Base-by-base conservation (phyloP, 2,329 filamentous ascomycete genomes). In the Aschersonia sp. region DNA sequence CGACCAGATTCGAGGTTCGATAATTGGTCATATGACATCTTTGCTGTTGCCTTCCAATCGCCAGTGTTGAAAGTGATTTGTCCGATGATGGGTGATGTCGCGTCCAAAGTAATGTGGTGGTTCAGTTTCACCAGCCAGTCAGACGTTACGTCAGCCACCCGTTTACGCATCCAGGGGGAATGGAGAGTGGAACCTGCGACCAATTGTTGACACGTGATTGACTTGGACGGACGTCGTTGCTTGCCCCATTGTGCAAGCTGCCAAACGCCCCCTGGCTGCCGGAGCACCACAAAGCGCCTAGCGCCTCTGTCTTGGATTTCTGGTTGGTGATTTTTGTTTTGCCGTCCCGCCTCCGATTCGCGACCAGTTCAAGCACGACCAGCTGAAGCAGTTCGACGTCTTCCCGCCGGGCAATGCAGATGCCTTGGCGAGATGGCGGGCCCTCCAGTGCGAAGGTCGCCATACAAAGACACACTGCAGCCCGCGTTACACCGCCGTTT, bases 21-120 rank as follows among this genome's bases (percentile, higher is more conserved):
- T 53, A 92, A 76, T 57, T 87, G 85, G 63, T 95, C 85, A 68
- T 92, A 97, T 14, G 90, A 95, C 90, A 97, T 97, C 52, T 11
- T 44, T 45, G 41, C 8, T 31, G 29, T 22, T 12, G 42, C 32
- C 11, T 44, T 35, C 32, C 43, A 43, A 45, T 14, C 22, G n/a
- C 9, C 35, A 12, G 22, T 22, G 22, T 22, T 22, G 22, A 22
- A 22, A 22, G 2, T 22, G 22, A 22, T 22, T 22, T 22, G 22
- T 22, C 22, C 22, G 22, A 22, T 22, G 22, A 22, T 22, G 4
- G 12, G 35, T 37, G 35, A 8, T 37, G 35, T 37, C 35, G 35
- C 12, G 45, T 46, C 44, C 12, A 11, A 22, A 22, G 22, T 22
- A 22, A 2, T 22, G 22, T 22, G 22, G 22, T 22, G 22, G 22